A percentile compares a stretch with the other conserved stretches of the same genome.
phyloP scores from a whole-genome alignment of 2,329 filamentous ascomycete genomes.

The Ampelomyces quisqualis region DNA sequence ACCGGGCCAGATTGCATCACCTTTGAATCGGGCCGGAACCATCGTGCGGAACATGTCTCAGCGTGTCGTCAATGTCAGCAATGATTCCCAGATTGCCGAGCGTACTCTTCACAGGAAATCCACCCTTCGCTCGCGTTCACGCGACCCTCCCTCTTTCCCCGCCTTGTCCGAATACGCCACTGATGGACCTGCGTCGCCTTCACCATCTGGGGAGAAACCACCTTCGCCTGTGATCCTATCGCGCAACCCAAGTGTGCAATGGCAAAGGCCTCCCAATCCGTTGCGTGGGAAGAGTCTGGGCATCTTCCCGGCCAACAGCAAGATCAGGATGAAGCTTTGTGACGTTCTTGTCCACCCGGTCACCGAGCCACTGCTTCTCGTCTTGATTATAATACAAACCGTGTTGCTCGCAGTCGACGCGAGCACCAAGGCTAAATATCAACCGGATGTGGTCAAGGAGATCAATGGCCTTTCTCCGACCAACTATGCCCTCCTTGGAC shows the following conservation, averaged over 20 bases:
- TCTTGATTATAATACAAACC: conserved; percentile 85
- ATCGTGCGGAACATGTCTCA: conserved; percentile 78
- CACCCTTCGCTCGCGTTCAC: conserved; percentile 56
- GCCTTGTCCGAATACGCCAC: conserved; percentile 54
- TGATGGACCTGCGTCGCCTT: conserved; percentile 42
- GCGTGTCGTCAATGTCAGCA: conserved; percentile 95
- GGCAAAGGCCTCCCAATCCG: conserved; percentile 62
- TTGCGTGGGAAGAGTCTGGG: conserved; percentile 83
- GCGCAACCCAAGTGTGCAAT: conserved; percentile 44
- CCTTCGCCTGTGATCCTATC: conserved; percentile 33
- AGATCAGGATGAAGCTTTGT: conserved; percentile 71
- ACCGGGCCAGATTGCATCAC: conserved; percentile 48
- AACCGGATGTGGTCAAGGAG: conserved; percentile 53
- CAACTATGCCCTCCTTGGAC: conserved; percentile 76
- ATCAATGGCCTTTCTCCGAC: conserved; percentile 67
- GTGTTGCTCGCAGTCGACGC: conserved; percentile 86
- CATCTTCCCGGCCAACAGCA: conserved; percentile 77
- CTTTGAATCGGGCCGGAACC: conserved; percentile 52
- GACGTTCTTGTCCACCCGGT: conserved; percentile 82
- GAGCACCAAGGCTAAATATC: conserved; percentile 66
- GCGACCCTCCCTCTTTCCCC: conserved; percentile 55
- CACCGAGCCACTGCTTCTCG: conserved; percentile 80
- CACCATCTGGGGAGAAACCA: conserved; percentile 40
- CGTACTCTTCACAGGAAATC: conserved; percentile 65
- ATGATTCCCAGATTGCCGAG: conserved; percentile 82